Base-by-base conservation (phyloP, 164 flowering plant species). In the Berberis vulgaris region DNA sequence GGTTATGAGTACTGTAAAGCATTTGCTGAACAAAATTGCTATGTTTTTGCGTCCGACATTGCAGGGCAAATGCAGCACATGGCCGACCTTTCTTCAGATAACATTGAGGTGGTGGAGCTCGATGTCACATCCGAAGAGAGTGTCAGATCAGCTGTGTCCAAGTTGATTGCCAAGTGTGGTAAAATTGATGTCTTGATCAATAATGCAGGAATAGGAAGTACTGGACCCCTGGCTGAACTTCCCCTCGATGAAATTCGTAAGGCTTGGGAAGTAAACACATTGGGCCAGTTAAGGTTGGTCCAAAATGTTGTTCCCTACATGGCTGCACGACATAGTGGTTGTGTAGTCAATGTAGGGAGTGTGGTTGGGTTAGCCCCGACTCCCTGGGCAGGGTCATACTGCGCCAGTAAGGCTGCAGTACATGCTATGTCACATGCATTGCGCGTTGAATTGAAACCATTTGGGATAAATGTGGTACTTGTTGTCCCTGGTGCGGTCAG, bases 321-420 rank as follows among this genome's bases (percentile, higher is more conserved):
- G 95, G 89, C 77, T 2, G 39, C 71, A 1, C 67, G 49, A 52
- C 62, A 76, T 1, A 65, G 74, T 38, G 89, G 89, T 2, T 65
- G 47, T 47, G 81, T 84, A 44, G 91, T 84, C 45, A 88, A 88
- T 54, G 44, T 75, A 1, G 93, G 89, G 54, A 84, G 86, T 53
- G 78, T 86, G 8, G 85, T 82, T 7, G 87, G 87, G 42, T 64
- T 11, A 44, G 88, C 71, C 1, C 79, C 89, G 2, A 82, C 89
- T 7, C 91, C 89, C 26, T 84, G 88, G 95, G 86, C 85, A 0
- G 95, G 95, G 13, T 75, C 86, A 10, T 84, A 86, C 61, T 83
- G 89, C 39, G 62, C 86, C 5, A 79, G 80, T 61, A 84, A 86
- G 67, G 89, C 95, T 2, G 73, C 80, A 0, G 84, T 88, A 0